phyloP scores from a whole-genome alignment of 805 yeast genomes.

The Metschnikowia aberdeeniae region DNA sequence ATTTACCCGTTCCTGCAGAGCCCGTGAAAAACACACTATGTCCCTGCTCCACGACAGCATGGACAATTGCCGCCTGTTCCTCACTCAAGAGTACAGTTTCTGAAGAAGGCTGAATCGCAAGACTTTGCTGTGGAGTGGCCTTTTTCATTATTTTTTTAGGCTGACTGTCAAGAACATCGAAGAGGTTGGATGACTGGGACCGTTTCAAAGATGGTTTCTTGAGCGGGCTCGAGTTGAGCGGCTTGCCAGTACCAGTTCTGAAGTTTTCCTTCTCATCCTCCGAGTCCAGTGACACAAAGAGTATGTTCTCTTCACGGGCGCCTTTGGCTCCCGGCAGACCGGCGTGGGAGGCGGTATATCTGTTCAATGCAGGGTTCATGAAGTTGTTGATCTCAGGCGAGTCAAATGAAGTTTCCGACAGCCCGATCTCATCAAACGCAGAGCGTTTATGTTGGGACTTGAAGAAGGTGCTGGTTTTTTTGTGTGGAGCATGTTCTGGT shows the following conservation, averaged over 20 bases:
- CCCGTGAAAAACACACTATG: slow-evolving; percentile 86
- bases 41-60: slow-evolving; percentile 52
- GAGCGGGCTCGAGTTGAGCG: slow-evolving; percentile 5
- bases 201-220: slow-evolving; percentile 19
- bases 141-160: slow-evolving; percentile 22
- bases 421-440: slow-evolving; percentile 16
- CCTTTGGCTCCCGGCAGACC: slow-evolving; percentile 15
- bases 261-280: slow-evolving; percentile 14
- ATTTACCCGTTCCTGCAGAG: slow-evolving; percentile 98
- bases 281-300: slow-evolving; percentile 9
- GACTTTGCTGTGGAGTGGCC: background rate
- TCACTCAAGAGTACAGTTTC: slow-evolving; percentile 19
- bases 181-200: slow-evolving; percentile 14
- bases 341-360: slow-evolving; percentile 7
- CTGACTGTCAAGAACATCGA: slow-evolving; percentile 21
- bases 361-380: slow-evolving; percentile 27
- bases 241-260: slow-evolving; percentile 1
- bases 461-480: slow-evolving; percentile 5
- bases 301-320: background rate
- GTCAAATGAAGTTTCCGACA: slow-evolving; percentile 34
- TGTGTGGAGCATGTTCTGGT: slow-evolving; percentile 5
- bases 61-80: slow-evolving; percentile 48
- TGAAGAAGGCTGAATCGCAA: slow-evolving; percentile 2
- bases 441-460: slow-evolving; percentile 12
- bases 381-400: slow-evolving; percentile 37